Percentiles rank a stretch among this genome's conserved stretches.
These are phyloP conservation scores for Trichoderma sp. DNA, from an alignment of 2,329 filamentous ascomycete species.

Conservation along the genomic window DNA sequence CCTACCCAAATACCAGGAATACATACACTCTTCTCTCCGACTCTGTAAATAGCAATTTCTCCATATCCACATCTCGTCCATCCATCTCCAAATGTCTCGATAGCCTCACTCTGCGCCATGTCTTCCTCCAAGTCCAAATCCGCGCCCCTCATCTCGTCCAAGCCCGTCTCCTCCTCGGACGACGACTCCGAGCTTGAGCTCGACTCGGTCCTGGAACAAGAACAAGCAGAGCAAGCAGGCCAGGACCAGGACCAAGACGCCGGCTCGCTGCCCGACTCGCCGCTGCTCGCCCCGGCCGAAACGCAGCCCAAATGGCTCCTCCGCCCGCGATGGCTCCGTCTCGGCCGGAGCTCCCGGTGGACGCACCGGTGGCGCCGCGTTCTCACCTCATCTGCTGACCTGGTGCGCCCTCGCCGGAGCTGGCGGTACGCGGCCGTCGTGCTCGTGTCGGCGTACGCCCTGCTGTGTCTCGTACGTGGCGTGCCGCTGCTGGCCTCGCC, in stretches of 20 bases:
- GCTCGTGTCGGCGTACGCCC: slow-evolving; percentile 33
- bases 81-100: neutral
- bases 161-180: neutral
- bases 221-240: neutral
- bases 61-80: neutral
- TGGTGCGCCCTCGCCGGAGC: slow-evolving; percentile 33
- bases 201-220: neutral
- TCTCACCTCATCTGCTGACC: neutral
- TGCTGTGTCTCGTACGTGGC: slow-evolving; percentile 40
- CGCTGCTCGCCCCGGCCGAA: slow-evolving; percentile 7
- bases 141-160: neutral
- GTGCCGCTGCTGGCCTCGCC: slow-evolving; percentile 43
- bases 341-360: slow-evolving; percentile 4
- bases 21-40: neutral
- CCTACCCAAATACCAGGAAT: neutral
- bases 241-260: neutral
- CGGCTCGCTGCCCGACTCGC: slow-evolving; percentile 15
- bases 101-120: neutral
- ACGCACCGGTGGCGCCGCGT: slow-evolving; percentile 10
- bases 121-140: neutral
- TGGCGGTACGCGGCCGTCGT: slow-evolving; percentile 35
- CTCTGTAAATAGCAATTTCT: neutral
- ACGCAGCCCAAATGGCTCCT: slow-evolving; percentile 18
- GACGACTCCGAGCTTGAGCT: slow-evolving; percentile 11
- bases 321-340: slow-evolving; percentile 10